Conservation (phyloP, 345 rosid genomes). For the Brassica incana region DNA sequence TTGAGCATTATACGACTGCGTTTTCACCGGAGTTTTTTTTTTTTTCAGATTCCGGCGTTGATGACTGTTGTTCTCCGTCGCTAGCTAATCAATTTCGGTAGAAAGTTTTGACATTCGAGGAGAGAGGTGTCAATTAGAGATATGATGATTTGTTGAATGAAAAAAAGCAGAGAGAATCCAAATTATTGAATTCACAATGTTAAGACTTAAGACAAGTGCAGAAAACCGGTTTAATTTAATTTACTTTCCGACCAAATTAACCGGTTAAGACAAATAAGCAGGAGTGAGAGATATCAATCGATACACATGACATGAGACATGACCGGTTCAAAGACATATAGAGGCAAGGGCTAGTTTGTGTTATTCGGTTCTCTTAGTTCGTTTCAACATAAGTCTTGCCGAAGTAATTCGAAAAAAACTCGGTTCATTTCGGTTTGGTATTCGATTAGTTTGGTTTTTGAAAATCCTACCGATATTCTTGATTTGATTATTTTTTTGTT, state of each 20-base stretch:
- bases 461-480: no score
- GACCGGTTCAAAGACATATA: no score
- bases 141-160: not conserved
- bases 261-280: conserved; percentile 6
- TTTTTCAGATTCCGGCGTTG: conserved; percentile 12
- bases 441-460: no score
- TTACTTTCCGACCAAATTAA: not conserved
- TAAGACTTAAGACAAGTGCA: not conserved
- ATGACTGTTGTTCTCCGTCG: not conserved
- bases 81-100: conserved; percentile 3
- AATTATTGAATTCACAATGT: not conserved
- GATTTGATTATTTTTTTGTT: no score
- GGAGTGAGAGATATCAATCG: no score
- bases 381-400: no score
- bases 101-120: conserved; percentile 14
- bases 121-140: not conserved
- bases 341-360: no score
- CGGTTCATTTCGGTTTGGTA: no score
- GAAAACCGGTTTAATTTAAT: conserved; percentile 13
- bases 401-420: no score
- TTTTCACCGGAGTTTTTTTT: not conserved
- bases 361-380: no score
- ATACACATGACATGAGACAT: no score
- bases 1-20: conserved; percentile 57
- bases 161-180: not conserved